Evolutionary conservation across 75 land plant species (phyloP).

Genomic region (Sequoiadendron giganteum): DNA sequence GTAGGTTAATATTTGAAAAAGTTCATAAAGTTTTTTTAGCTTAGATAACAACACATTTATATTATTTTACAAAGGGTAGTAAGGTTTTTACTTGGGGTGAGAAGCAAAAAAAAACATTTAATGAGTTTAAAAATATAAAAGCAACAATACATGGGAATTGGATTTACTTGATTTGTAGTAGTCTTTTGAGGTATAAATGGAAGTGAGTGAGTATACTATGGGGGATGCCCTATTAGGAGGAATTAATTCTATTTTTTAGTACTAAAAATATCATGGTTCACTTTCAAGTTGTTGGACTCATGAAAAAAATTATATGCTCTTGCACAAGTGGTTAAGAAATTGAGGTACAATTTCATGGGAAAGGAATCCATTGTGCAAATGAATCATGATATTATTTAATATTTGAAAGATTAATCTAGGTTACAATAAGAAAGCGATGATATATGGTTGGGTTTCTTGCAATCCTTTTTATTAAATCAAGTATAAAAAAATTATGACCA

Average conservation of each 20-base stretch:
- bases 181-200: neutral
- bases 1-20: no score
- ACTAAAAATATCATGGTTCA: neutral
- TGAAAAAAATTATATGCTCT: neutral
- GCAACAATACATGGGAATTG: neutral
- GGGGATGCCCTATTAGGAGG: no score
- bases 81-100: neutral
- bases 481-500: neutral
- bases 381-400: neutral
- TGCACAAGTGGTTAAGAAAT: neutral
- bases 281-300: neutral
- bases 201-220: no score
- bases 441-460: neutral
- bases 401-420: neutral
- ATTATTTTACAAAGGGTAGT: no score
- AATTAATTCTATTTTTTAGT: neutral
- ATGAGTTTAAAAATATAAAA: no score
- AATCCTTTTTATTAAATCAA: no score
- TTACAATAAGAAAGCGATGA: neutral
- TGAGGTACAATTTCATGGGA: neutral
- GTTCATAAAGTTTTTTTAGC: no score
- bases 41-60: no score
- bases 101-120: neutral
- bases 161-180: neutral
- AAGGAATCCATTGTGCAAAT: neutral